These are phyloP conservation scores for Neopestalotiopsis sp. DNA, from an alignment of 2,329 filamentous ascomycete genomes.

Conservation along the genomic window DNA sequence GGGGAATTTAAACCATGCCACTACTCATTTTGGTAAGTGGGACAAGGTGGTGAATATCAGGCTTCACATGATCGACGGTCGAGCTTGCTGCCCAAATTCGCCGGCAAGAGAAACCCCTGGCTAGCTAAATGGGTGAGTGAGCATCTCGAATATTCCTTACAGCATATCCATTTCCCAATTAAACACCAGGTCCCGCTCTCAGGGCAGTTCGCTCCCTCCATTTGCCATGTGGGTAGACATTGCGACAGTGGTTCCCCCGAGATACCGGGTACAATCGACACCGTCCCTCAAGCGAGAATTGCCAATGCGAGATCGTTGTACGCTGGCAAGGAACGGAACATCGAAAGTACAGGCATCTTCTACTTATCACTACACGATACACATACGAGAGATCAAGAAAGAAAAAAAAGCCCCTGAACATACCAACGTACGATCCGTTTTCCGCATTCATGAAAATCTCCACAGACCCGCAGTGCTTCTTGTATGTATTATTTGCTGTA, in stretches of 20 bases:
- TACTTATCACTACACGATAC: background rate
- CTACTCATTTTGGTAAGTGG: background rate
- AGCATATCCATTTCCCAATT: background rate
- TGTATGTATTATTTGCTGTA: background rate
- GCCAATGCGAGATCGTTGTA: slow-evolving; percentile 11
- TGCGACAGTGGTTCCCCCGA: background rate
- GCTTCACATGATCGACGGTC: slow-evolving; percentile 11
- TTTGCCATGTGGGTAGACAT: slow-evolving; percentile 6
- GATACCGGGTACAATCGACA: background rate
- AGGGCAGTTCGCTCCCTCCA: background rate
- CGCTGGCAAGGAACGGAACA: background rate
- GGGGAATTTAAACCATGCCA: background rate
- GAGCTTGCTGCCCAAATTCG: slow-evolving; percentile 11
- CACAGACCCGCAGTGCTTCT: background rate
- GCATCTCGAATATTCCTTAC: slow-evolving; percentile 10
- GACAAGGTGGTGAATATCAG: slow-evolving; percentile 7
- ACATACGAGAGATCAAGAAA: background rate
- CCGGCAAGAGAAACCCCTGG: background rate
- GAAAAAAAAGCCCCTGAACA: background rate
- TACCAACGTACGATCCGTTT: background rate
- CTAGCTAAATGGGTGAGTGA: background rate
- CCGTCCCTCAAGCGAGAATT: slow-evolving; percentile 3
- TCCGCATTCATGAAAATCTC: background rate
- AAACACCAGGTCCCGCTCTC: background rate
- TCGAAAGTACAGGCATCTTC: background rate